Evolutionary conservation across 2,329 filamentous ascomycete genomes (phyloP), one percentile per base, ranked within the genome.

Genomic region (Ceratocystis eucalypticola): DNA sequence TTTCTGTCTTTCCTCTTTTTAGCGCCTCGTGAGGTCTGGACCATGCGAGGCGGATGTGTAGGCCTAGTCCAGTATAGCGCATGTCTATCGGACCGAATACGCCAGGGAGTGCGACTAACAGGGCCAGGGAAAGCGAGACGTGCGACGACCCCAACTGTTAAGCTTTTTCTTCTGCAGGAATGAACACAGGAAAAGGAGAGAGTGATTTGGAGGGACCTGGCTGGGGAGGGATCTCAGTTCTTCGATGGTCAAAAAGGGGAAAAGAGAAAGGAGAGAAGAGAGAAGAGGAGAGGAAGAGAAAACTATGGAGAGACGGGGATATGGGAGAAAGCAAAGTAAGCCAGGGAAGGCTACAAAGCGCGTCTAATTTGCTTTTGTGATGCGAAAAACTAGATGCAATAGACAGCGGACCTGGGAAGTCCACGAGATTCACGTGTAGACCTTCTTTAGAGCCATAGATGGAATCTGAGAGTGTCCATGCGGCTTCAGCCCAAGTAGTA

Each of bases 41-140:
- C 37, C 37, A 41, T 15, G 37, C 37, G 37, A 48, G 48, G 48
- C 48, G 48, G 48, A 10, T 20, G 48, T 53, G 48, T 20, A 20
- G n/a, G 3, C 48, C 48, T 5, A 28, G 48, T 53, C 7, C 22
- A 37, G 30, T 2, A 28, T 59, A 59, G 55, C 28, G 28, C 33
- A n/a, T 15, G 33, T 59, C 28, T 28, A 33, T 59, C 55, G 55
- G 55, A 17, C 55, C 55, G 55, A 59, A 59, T 59, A 37, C 55
- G 7, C 17, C 55, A 25, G 30, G 25, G 22, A 33, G 30, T 59
- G 28, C 22, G 25, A 15, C 22, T 25, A 53, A 8, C n/a, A 50
- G 1, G 22, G 22, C 22, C 17, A 48, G 46, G 25, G 8, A 59
- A 55, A 30, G 17, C 12, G 15, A 59, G 25, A 37, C 17, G 17